A percentile compares a stretch with the other conserved stretches of the same genome.
These are phyloP conservation scores for Chytriomyces confervae DNA, from an alignment of 192 early-diverging fungal species.

Conservation along the genomic window DNA sequence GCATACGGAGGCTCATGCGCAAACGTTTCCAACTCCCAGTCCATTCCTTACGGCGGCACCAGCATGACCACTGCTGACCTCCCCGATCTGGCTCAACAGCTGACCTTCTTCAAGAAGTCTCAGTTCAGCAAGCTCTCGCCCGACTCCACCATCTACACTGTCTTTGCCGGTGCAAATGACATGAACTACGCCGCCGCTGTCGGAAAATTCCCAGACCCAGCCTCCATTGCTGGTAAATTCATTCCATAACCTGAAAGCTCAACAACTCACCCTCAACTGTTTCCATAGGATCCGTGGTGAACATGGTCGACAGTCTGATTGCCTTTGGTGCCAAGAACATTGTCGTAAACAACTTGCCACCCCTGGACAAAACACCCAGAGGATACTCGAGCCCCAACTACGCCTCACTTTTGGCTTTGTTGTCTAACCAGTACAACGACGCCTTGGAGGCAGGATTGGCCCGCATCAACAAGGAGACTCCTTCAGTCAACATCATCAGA, in stretches of 20 bases:
- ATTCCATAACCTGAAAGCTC: background rate
- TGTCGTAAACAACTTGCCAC: background rate
- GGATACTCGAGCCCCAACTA: background rate
- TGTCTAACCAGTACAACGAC: background rate
- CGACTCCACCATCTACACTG: background rate
- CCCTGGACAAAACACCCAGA: background rate
- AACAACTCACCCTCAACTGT: too few species aligned
- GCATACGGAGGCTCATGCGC: constrained; percentile 11
- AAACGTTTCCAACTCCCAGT: background rate
- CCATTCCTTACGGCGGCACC: background rate
- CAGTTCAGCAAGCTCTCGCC: background rate
- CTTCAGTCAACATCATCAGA: background rate
- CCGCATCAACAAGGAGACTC: background rate
- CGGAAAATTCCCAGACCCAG: background rate
- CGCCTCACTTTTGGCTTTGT: background rate
- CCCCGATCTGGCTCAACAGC: background rate
- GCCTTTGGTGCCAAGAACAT: background rate
- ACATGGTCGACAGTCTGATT: background rate
- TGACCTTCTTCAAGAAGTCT: background rate
- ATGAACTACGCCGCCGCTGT: background rate
- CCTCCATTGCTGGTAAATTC: background rate
- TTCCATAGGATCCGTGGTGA: background rate
- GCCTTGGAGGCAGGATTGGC: background rate
- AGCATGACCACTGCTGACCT: background rate
- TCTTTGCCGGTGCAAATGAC: constrained; percentile 13